Percentiles rank a stretch among this genome's conserved stretches.
phyloP scores from a whole-genome alignment of 73 alveolate genomes.

The Paraurostyla sp. region DNA sequence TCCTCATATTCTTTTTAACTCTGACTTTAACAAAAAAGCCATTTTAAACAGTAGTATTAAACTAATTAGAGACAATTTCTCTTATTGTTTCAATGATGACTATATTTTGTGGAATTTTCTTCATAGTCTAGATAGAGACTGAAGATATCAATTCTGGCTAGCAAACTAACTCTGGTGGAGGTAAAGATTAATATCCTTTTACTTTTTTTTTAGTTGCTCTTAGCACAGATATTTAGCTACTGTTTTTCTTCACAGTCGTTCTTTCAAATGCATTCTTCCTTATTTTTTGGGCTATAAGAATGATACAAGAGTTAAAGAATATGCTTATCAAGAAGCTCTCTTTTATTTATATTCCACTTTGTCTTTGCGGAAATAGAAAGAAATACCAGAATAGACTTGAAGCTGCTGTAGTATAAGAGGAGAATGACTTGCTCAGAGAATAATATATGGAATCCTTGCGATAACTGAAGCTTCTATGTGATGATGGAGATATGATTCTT shows the following conservation, averaged over 20 bases:
- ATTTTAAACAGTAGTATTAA: conserved; percentile 44
- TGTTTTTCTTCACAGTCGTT: conserved; percentile 6
- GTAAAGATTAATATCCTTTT: too few species aligned
- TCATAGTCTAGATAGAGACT: conserved; percentile 32
- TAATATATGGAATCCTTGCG: conserved; percentile 13
- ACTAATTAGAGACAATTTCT: conserved; percentile 70
- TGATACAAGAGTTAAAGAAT: conserved; percentile 38
- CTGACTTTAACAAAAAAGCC: conserved; percentile 45
- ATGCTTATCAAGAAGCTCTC: conserved; percentile 42
- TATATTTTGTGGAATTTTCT: conserved; percentile 75
- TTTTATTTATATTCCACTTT: not conserved
- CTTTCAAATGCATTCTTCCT: conserved; percentile 44
- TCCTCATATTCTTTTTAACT: conserved; percentile 36
- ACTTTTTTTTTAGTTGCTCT: not conserved
- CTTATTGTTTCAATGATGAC: conserved; percentile 64
- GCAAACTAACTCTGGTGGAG: too few species aligned
- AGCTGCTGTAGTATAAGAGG: not conserved
- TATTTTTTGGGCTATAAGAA: conserved; percentile 67
- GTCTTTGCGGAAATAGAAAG: conserved; percentile 43
- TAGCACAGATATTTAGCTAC: not conserved
- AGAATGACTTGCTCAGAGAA: conserved; percentile 38
- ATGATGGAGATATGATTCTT: conserved; percentile 10
- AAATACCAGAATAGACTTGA: not conserved
- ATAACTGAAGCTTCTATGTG: not conserved
- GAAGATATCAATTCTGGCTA: conserved; percentile 16